Evolutionary conservation across 2,329 filamentous ascomycete species (phyloP), one percentile per base, ranked within the genome.

Genomic region (Penicillium italicum): DNA sequence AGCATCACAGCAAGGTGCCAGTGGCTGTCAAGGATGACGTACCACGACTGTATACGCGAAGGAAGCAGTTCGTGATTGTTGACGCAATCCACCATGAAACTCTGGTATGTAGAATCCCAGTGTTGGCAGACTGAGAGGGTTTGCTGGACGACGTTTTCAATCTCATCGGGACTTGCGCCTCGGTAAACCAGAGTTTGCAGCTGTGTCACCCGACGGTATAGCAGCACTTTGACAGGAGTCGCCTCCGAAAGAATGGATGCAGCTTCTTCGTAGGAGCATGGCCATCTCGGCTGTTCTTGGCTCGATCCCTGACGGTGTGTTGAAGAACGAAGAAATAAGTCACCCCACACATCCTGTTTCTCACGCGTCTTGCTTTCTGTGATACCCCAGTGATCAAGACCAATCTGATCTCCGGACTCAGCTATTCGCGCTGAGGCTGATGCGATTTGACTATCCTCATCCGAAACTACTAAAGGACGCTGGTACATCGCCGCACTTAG

Each of bases 1-100:
- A 85, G 72, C 40, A 85, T 75, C 0, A 77, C 76, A 2, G 78
- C 83, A 3, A 85, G 77, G 59, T 84, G 80, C 79, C 82, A 85
- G 59, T 85, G 83, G 0, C 79, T 80, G 0, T 78, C 73, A 24
- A 85, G 76, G 50, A 82, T 80, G 14, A 83, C 76, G 57, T 84
- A 85, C 83, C 83, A 85, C 40, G 82, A 82, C 62, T 83, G 82
- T 5, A 85, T 77, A 14, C 79, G 79, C 11, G 77, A 64, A 1
- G 82, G 80, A 0, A 85, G 74, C 0, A 68, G 62, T 31, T 79
- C 73, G 56, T 83, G 82, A 56, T 81, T 69, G 2, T 74, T 69
- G 12, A 82, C 71, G 37, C 82, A 78, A 55, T 83, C 80, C 16
- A 73, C 66, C 62, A 83, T 80, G 60, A 85, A 82, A 0, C 72